phyloP scores from a whole-genome alignment of 129 eudicot species.

The Centrapalus pauciflorus region DNA sequence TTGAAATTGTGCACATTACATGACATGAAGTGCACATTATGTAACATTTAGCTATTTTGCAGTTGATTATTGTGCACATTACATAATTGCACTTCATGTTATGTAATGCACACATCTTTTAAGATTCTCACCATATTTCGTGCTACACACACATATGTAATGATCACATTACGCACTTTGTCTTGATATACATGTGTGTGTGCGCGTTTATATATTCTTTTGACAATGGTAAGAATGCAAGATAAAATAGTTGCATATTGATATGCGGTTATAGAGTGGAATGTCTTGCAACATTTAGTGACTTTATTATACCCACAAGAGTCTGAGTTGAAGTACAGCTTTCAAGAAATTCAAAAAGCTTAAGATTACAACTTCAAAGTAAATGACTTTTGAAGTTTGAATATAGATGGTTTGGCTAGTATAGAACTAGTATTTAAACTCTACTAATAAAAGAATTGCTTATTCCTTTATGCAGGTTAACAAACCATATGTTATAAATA shows the following conservation, averaged over 20 bases:
- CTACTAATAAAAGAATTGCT: constrained; percentile 13
- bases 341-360: too few relatives aligned
- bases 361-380: not conserved
- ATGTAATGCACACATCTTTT: too few relatives aligned
- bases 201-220: too few relatives aligned
- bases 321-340: not conserved
- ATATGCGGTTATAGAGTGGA: not conserved
- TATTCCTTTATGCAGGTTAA: constrained; percentile 54
- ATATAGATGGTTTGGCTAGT: not conserved
- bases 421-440: not conserved
- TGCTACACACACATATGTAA: too few relatives aligned
- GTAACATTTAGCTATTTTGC: too few relatives aligned
- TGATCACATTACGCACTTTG: too few relatives aligned
- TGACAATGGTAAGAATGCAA: constrained; percentile 7
- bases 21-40: too few relatives aligned
- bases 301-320: not conserved
- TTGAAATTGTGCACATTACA: too few relatives aligned
- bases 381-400: not conserved
- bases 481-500: constrained; percentile 84
- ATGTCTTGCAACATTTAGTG: not conserved
- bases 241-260: not conserved
- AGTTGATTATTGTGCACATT: too few relatives aligned
- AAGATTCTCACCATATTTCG: too few relatives aligned
- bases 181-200: too few relatives aligned
- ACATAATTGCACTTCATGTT: too few relatives aligned